Conservation (phyloP, 176 grass and related monocot species). For the Rhynchospora breviuscula region DNA sequence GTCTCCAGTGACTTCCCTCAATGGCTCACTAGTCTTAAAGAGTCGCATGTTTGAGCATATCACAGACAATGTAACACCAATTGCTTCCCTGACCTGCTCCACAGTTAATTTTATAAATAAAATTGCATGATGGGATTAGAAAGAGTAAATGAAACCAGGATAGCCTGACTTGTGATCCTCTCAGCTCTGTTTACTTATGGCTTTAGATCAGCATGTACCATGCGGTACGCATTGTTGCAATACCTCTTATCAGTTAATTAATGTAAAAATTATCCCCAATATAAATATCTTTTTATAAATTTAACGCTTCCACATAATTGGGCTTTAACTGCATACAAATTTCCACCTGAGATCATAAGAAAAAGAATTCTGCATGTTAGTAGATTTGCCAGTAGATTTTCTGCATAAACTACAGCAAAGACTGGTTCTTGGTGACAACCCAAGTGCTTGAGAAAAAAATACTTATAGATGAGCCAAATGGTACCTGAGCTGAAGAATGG, state of each 20-base stretch:
- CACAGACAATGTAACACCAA: slow-evolving; percentile 73
- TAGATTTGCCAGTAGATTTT: background rate
- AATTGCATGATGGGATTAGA: background rate
- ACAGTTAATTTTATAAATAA: background rate
- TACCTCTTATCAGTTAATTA: background rate
- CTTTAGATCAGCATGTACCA: background rate
- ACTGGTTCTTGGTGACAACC: background rate
- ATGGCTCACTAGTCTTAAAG: slow-evolving; percentile 29
- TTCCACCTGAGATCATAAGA: background rate
- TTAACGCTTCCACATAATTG: background rate
- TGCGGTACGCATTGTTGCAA: background rate
- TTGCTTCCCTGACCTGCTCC: slow-evolving; percentile 85
- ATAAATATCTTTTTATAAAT: background rate
- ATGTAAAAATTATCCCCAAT: background rate
- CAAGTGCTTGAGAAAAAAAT: background rate
- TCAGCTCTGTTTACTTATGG: background rate
- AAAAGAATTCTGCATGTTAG: too few relatives aligned
- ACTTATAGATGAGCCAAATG: background rate
- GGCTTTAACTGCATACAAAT: background rate
- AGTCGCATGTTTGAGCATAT: slow-evolving; percentile 80
- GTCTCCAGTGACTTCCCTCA: slow-evolving; percentile 31
- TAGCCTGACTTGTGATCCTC: background rate
- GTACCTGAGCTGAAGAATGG: slow-evolving; percentile 89
- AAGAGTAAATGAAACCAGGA: background rate
- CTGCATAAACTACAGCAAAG: background rate